Evolutionary conservation across 2,329 filamentous ascomycete species (phyloP), one percentile per base, ranked within the genome.

Genomic region (Xylariales sp.): DNA sequence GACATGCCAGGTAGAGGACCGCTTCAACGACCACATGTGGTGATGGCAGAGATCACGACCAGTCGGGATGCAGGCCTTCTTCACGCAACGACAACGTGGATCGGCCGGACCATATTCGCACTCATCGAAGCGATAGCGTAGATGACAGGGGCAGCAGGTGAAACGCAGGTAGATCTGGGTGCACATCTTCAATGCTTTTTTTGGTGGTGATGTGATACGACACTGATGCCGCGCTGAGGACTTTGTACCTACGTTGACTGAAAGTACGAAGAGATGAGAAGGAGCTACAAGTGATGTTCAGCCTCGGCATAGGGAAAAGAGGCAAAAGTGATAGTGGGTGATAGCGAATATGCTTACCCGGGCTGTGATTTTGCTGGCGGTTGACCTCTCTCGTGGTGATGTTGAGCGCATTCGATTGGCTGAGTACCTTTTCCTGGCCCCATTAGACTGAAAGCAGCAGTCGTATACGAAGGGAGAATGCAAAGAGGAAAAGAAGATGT

Each of bases 121-220:
- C 35, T 52, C 49, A 9, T 52, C 40, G 21, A 53, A 38, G n/a
- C 31, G 27, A 40, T 48, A 43, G 24, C 45, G 42, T 22, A 53
- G 49, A n/a, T 57, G 36, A 40, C 54, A 57, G 11, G 51, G 47
- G 38, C 54, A 57, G 32, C 38, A 24, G 5, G 19, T 25, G 38
- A 51, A 57, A 16, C 46, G 29, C 9, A 47, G 39, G 40, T 54
- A 57, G 11, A 40, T 34, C 25, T 51, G 52, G 7, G 31, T 43
- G 21, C 53, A 57, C 54, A 57, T 55, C 7, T 44, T 44, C 12
- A 21, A 28, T 32, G 22, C 15, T 39, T 22, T 15, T 39, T n/a
- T n/a, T n/a, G n/a, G n/a, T n/a, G n/a, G n/a, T n/a, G n/a, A n/a
- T n/a, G n/a, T n/a, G n/a, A n/a, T n/a, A n/a, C n/a, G n/a, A n/a